Conservation (phyloP, 1,284 basidiomycete genomes). For the Omphalotus olearius region DNA sequence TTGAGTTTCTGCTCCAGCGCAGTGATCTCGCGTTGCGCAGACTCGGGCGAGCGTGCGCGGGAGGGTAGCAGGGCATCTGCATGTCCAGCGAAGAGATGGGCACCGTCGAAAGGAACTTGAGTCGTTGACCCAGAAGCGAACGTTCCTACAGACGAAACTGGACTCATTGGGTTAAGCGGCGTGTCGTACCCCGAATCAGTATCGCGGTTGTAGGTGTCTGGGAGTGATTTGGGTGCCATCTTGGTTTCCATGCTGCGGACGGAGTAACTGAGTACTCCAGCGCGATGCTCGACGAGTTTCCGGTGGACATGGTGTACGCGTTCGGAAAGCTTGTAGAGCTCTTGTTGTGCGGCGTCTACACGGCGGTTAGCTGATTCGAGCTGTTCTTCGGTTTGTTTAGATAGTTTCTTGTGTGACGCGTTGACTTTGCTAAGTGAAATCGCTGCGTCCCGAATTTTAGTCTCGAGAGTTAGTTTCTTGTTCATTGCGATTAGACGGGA, state of each 20-base stretch:
- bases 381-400: conserved; percentile 68
- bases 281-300: conserved; percentile 70
- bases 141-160: conserved; percentile 43
- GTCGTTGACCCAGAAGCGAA: conserved; percentile 39
- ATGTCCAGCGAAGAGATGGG: conserved; percentile 78
- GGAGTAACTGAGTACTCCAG: conserved; percentile 70
- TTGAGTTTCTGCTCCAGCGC: conserved; percentile 57
- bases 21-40: conserved; percentile 37
- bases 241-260: conserved; percentile 67
- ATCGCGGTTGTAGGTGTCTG: conserved; percentile 16
- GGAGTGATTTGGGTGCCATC: conserved; percentile 26
- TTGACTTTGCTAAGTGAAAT: conserved; percentile 66
- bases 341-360: conserved; percentile 64
- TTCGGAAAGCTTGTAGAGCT: conserved; percentile 61
- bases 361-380: conserved; percentile 64
- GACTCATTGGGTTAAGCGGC: conserved; percentile 48
- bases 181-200: conserved; percentile 51
- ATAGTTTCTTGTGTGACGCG: conserved; percentile 50
- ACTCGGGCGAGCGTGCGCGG: conserved; percentile 28
- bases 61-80: conserved; percentile 55
- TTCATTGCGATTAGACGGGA: conserved; percentile 57
- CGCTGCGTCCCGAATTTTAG: conserved; percentile 79
- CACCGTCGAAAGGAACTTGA: conserved; percentile 66
- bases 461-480: conserved; percentile 71
- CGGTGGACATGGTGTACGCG: conserved; percentile 56